A percentile compares a stretch with the other conserved stretches of the same genome.
phyloP scores from a whole-genome alignment of 768 basidiomycete genomes.

The Paxillus ammoniavirescens region DNA sequence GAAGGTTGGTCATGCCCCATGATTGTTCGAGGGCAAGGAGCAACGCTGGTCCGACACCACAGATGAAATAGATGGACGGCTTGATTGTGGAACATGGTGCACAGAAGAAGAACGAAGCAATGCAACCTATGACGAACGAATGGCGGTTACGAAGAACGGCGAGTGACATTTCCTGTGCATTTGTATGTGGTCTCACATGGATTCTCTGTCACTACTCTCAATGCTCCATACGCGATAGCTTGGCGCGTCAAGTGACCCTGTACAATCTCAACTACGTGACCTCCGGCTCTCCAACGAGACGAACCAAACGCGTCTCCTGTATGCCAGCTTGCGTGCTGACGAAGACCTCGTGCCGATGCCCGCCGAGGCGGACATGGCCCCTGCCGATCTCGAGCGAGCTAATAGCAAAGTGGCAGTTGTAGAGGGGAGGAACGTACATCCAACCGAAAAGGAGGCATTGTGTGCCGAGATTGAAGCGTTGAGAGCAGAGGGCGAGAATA shows the following conservation, averaged over 20 bases:
- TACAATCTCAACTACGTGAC: slow-evolving; percentile 85
- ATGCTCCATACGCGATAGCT: slow-evolving; percentile 39
- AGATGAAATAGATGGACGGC: slow-evolving; percentile 79
- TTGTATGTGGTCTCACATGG: too few species aligned
- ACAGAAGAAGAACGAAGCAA: slow-evolving; percentile 95
- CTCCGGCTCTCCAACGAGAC: slow-evolving; percentile 89
- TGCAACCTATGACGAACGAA: slow-evolving; percentile 93
- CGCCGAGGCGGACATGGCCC: slow-evolving; percentile 92
- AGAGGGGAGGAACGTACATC: slow-evolving; percentile 84
- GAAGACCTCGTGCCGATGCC: slow-evolving; percentile 89
- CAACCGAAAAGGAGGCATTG: slow-evolving; percentile 69
- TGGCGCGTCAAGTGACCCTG: slow-evolving; percentile 88
- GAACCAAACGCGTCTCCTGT: slow-evolving; percentile 87
- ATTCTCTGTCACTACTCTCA: not conserved
- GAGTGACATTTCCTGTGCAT: slow-evolving; percentile 18
- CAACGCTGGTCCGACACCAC: not conserved
- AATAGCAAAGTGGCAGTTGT: slow-evolving; percentile 90
- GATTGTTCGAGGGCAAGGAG: not conserved
- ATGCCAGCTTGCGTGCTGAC: slow-evolving; percentile 91
- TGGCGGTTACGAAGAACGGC: slow-evolving; percentile 97
- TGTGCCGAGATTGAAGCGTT: slow-evolving; percentile 93
- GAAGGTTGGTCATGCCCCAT: slow-evolving; percentile 50
- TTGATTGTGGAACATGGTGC: slow-evolving; percentile 85
- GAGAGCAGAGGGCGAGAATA: slow-evolving; percentile 71
- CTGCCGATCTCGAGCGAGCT: slow-evolving; percentile 92